phyloP scores from a whole-genome alignment of 176 grass and related monocot species.

The Themeda triandra region DNA sequence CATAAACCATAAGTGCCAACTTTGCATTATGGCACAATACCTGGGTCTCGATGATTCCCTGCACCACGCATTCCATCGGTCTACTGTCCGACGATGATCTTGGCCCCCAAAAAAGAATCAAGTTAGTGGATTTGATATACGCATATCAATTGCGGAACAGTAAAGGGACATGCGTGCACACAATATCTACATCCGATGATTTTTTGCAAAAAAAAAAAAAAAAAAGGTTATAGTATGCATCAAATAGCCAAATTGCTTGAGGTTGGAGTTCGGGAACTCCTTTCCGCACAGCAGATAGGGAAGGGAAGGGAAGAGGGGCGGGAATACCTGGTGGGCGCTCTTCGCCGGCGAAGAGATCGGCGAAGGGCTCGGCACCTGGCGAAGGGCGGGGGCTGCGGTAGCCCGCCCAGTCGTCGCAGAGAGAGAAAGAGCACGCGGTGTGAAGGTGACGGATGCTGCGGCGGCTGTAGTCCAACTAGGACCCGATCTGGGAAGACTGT shows the following conservation, averaged over 20 bases:
- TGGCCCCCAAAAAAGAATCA: not conserved
- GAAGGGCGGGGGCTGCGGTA: not conserved
- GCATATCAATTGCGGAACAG: too few relatives aligned
- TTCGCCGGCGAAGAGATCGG: too few relatives aligned
- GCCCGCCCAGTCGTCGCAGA: not conserved
- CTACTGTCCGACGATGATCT: not conserved
- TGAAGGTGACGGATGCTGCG: not conserved
- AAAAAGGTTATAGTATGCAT: too few relatives aligned
- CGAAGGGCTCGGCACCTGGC: too few relatives aligned
- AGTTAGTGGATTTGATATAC: not conserved
- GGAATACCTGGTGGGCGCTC: too few relatives aligned
- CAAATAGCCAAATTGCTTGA: too few relatives aligned
- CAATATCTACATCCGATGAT: too few relatives aligned
- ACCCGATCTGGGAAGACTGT: not conserved
- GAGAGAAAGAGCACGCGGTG: not conserved
- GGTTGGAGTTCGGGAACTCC: too few relatives aligned
- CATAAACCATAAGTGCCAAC: not conserved
- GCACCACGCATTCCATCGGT: slow-evolving; percentile 78
- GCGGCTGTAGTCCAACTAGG: not conserved
- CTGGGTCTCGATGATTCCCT: slow-evolving; percentile 92
- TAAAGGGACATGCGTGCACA: too few relatives aligned
- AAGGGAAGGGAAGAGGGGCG: too few relatives aligned
- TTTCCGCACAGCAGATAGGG: too few relatives aligned
- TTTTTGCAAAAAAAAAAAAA: too few relatives aligned
- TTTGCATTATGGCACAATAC: slow-evolving; percentile 2